Percentiles rank a stretch among this genome's conserved stretches.
phyloP scores from a whole-genome alignment of 176 grass and related monocot genomes.

The Pontederia paniculata region DNA sequence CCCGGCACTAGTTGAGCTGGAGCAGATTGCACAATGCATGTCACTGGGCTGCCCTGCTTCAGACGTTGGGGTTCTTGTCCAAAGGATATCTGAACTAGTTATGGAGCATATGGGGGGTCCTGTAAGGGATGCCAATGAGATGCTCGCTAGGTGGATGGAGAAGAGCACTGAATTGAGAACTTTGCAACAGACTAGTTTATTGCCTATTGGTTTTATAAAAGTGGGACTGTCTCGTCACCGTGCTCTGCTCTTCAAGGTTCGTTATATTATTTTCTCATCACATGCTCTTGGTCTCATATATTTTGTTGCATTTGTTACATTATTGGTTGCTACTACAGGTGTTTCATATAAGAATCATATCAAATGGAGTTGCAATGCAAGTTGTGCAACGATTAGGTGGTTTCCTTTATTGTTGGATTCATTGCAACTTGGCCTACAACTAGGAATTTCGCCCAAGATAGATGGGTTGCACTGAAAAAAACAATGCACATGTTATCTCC shows the following conservation, averaged over 20 bases:
- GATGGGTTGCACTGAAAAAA: no score
- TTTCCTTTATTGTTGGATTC: no score
- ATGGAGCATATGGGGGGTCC: constrained; percentile 89
- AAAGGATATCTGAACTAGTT: constrained; percentile 95
- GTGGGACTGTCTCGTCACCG: constrained; percentile 84
- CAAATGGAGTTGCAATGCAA: no score
- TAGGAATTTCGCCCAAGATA: no score
- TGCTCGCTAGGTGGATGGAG: constrained; percentile 68
- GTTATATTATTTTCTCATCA: not conserved
- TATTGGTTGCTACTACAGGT: not conserved
- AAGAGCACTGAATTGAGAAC: constrained; percentile 82
- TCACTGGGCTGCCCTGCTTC: constrained; percentile 61
- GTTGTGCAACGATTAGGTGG: no score
- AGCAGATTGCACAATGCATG: constrained; percentile 92
- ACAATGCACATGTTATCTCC: no score
- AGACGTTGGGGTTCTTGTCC: constrained; percentile 56
- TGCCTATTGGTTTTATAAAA: constrained; percentile 94
- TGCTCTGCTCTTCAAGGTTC: constrained; percentile 93
- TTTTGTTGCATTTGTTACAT: not conserved
- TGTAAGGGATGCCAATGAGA: constrained; percentile 85
- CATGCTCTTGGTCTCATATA: not conserved
- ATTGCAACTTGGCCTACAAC: no score
- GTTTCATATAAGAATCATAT: no score
- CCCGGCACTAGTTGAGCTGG: constrained; percentile 67
- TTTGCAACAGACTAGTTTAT: constrained; percentile 78